phyloP scores from a whole-genome alignment of 78 protist species.

The Dictyostelium brefeldianum region DNA sequence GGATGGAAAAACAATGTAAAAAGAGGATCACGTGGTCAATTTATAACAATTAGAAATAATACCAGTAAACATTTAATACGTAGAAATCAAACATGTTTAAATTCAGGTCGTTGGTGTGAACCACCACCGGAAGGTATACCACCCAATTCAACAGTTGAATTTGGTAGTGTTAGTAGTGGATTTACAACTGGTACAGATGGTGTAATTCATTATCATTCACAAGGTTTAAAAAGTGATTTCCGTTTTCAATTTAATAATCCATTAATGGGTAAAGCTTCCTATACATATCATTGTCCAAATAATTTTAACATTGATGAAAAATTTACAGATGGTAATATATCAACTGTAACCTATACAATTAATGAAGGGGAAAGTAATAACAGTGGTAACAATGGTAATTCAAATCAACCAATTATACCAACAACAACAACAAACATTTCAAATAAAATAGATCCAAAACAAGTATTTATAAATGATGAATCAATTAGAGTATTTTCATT shows the following conservation, averaged over 20 bases:
- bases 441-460: neutral
- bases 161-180: conserved; percentile 64
- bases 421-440: neutral
- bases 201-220: conserved; percentile 23
- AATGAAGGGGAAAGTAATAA: neutral
- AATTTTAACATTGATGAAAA: conserved; percentile 44
- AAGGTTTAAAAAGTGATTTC: conserved; percentile 62
- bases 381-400: neutral
- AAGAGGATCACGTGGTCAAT: conserved; percentile 70
- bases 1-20: conserved; percentile 40
- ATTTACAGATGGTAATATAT: conserved; percentile 26
- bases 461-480: neutral
- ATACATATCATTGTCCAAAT: conserved; percentile 59
- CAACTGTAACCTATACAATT: conserved; percentile 23
- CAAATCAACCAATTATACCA: too few species aligned
- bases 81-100: conserved; percentile 16
- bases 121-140: conserved; percentile 76
- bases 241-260: conserved; percentile 63
- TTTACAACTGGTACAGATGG: conserved; percentile 56
- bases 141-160: conserved; percentile 37
- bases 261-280: conserved; percentile 51
- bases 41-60: conserved; percentile 40
- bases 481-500: conserved; percentile 8
- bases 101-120: conserved; percentile 52
- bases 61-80: conserved; percentile 33